Evolutionary conservation across 2,329 filamentous ascomycete species (phyloP), one percentile per base, ranked within the genome.

Genomic region (Beauveria brongniartii): DNA sequence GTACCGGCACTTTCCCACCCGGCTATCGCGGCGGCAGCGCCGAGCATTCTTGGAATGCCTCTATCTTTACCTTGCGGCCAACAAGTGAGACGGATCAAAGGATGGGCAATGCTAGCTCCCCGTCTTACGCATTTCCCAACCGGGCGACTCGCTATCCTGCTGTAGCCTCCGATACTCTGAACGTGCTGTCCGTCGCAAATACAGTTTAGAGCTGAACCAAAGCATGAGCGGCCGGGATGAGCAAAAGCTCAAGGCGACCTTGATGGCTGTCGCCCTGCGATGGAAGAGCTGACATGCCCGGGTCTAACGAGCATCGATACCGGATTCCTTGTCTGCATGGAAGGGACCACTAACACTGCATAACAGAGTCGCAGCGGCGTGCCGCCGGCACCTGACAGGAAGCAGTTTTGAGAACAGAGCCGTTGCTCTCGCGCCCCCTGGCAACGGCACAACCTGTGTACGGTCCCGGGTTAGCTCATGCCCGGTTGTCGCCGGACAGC

Each of bases 401-500:
- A 26, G 30, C 54, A 7, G 26, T 43, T 28, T 14, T 57, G 1
- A 28, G 16, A n/a, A 3, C 5, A n/a, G 24, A 28, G 24, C 20
- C 28, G 14, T n/a, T 57, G 43, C 43, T 56, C 22, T 46, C 55
- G 55, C 18, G 22, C 16, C 46, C 55, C 46, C 46, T 50, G 46
- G 7, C 54, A 48, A 43, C 20, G 22, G n/a, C 1, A 22, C 9
- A 5, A 8, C 5, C 20, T 24, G 20, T 14, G 18, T 50, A 52
- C 40, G 47, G 26, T 46, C 47, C 37, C 47, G 56, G 56, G 56
- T n/a, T 59, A 44, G 56, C 24, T 59, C 37, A 40, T 28, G 46
- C 12, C 22, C 46, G 46, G 34, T 51, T 58, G 47, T 59, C 47
- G 56, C 56, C 43, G 34, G n/a, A 6, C 6, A 3, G 8, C 55